Evolutionary conservation across 2,329 filamentous ascomycete genomes (phyloP).

Genomic region (Colletotrichum simmondsii): DNA sequence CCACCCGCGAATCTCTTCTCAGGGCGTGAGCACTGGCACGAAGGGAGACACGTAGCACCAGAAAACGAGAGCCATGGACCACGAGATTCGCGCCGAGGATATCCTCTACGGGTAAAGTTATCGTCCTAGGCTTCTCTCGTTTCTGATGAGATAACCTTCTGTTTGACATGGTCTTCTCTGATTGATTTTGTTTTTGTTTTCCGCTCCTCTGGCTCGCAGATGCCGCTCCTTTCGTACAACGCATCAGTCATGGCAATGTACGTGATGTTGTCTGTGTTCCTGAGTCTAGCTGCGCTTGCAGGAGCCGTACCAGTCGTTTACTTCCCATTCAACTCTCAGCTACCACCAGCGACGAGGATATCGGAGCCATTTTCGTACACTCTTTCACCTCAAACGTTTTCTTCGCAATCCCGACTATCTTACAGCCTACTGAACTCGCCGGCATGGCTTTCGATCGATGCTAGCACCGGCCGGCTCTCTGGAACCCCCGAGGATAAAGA

Average conservation of each 20-base stretch:
- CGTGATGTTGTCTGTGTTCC: conserved; percentile 39
- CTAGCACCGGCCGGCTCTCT: conserved; percentile 70
- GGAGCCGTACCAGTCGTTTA: conserved; percentile 54
- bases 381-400: conserved; percentile 81
- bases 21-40: conserved; percentile 31
- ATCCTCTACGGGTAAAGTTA: conserved; percentile 8
- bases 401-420: conserved; percentile 66
- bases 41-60: conserved; percentile 22
- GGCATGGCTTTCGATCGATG: conserved; percentile 80
- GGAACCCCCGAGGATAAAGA: conserved; percentile 73
- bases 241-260: conserved; percentile 44
- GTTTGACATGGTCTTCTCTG: conserved; percentile 18
- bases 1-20: conserved; percentile 22
- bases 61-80: background rate
- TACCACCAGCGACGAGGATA: conserved; percentile 81
- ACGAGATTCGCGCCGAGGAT: conserved; percentile 20
- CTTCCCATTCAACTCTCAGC: conserved; percentile 86
- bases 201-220: conserved; percentile 31
- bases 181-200: conserved; percentile 34
- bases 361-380: conserved; percentile 75
- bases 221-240: conserved; percentile 19
- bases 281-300: conserved; percentile 44
- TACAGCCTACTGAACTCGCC: conserved; percentile 77
- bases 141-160: conserved; percentile 22
- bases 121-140: conserved; percentile 11